Evolutionary conservation across 2,329 filamentous ascomycete genomes (phyloP), one percentile per base, ranked within the genome.

Genomic region (Sphaerulina musiva): DNA sequence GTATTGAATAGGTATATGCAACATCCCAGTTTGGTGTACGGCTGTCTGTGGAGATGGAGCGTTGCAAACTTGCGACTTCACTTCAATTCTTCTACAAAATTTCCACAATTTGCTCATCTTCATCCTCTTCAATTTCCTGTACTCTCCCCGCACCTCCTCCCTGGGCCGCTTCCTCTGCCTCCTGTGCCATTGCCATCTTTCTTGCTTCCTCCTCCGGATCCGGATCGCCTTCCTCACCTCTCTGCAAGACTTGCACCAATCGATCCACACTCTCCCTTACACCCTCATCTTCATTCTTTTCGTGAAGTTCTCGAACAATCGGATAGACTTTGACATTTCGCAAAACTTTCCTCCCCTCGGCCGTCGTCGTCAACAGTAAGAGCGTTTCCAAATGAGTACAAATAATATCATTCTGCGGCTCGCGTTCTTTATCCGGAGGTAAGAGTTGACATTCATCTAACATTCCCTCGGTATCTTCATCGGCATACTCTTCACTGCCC

Each of bases 301-400:
- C 65, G 75, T 98, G 93, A 32, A 87, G 85, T 71, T 97, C 93
- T 48, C 93, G 79, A 17, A 97, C 77, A 45, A 97, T 84, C 0
- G 91, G 89, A 70, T 98, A 98, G 1, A 95, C 87, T 64, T 89
- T 88, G 44, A 92, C 77, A 14, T 79, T 74, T 14, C 90, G 80
- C 78, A 97, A 76, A 51, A 80, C 73, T 6, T 95, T 86, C 56
- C 92, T 80, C 1, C 86, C 89, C 62, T 84, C 77, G 6, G 82
- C 78, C 6, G 88, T 92, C 5, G 87, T 91, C 0, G 88, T 91
- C 54, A 98, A 72, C 14, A 98, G 74, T 53, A 91, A 79, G 51
- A 98, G 70, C 1, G 90, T 95, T 73, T 98, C 93, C 17, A 98
- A 73, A 69, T 97, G 91, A 2, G 88, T 93, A 67, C 86, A 82